Percentiles rank a stretch among this genome's conserved stretches.
phyloP scores from a whole-genome alignment of 768 basidiomycete species.

The Russula lepida region DNA sequence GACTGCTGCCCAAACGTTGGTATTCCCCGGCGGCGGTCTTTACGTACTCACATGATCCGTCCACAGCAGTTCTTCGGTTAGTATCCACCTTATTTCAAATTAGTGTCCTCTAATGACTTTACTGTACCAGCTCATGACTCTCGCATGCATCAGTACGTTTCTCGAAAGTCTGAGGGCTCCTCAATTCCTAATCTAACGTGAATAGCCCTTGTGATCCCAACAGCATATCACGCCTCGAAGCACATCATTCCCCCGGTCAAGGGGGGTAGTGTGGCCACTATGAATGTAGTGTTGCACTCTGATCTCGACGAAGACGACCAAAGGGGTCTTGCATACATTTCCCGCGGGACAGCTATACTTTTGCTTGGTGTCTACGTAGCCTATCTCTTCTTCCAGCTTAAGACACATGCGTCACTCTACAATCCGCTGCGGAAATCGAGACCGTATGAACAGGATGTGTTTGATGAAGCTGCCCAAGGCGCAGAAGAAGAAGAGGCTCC shows the following conservation, averaged over 20 bases:
- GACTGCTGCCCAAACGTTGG: slow-evolving; percentile 86
- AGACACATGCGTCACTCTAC: slow-evolving; percentile 63
- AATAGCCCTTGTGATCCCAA: slow-evolving; percentile 77
- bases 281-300: slow-evolving; percentile 19
- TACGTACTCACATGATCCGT: neutral
- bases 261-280: neutral
- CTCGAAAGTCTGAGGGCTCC: neutral
- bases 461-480: neutral
- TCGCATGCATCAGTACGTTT: slow-evolving; percentile 72
- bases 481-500: slow-evolving; percentile 43
- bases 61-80: slow-evolving; percentile 16
- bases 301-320: slow-evolving; percentile 23
- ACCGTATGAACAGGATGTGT: neutral
- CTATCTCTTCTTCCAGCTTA: slow-evolving; percentile 32
- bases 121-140: slow-evolving; percentile 72
- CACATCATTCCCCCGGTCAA: neutral
- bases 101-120: slow-evolving; percentile 6
- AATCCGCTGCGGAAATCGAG: slow-evolving; percentile 20
- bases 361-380: slow-evolving; percentile 66
- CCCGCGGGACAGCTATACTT: slow-evolving; percentile 71
- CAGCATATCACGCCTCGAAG: slow-evolving; percentile 62
- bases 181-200: neutral
- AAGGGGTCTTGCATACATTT: slow-evolving; percentile 62
- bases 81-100: neutral
- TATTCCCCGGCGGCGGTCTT: slow-evolving; percentile 13